A percentile compares a stretch with the other conserved stretches of the same genome.
Evolutionary conservation across 768 basidiomycete species (phyloP).

Genomic region (Leccinum longicurvipes): DNA sequence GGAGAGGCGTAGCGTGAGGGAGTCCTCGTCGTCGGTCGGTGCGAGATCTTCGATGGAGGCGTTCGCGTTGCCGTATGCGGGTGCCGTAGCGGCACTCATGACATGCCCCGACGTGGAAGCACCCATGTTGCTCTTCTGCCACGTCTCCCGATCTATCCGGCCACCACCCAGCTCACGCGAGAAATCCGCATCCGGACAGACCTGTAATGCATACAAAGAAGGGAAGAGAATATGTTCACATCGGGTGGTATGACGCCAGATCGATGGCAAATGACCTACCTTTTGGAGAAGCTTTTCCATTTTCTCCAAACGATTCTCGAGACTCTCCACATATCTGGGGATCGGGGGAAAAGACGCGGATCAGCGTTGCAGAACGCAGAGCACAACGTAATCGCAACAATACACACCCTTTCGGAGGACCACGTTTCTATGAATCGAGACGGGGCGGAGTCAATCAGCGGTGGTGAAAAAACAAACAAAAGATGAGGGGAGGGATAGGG

Average conservation of each 20-base stretch:
- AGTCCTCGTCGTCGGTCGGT: conserved; percentile 30
- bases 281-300: conserved; percentile 59
- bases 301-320: conserved; percentile 61
- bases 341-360: background rate
- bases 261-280: conserved; percentile 28
- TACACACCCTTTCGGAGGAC: conserved; percentile 35
- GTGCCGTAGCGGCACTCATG: conserved; percentile 7
- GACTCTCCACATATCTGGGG: conserved; percentile 56
- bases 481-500: background rate
- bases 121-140: conserved; percentile 22
- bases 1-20: conserved; percentile 20
- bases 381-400: background rate
- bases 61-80: conserved; percentile 3
- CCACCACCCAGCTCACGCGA: conserved; percentile 52
- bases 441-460: background rate
- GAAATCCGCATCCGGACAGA: conserved; percentile 63
- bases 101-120: conserved; percentile 12
- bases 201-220: conserved; percentile 32
- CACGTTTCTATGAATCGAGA: conserved; percentile 34
- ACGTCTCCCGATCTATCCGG: conserved; percentile 38
- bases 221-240: background rate
- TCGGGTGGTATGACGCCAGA: background rate
- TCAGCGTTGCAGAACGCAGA: background rate
- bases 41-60: conserved; percentile 19
- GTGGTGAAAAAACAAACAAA: background rate